Percentiles rank a stretch among this genome's conserved stretches.
Evolutionary conservation across 108 stramenopile species (phyloP).

Genomic region (Cyclotella kingstonii): DNA sequence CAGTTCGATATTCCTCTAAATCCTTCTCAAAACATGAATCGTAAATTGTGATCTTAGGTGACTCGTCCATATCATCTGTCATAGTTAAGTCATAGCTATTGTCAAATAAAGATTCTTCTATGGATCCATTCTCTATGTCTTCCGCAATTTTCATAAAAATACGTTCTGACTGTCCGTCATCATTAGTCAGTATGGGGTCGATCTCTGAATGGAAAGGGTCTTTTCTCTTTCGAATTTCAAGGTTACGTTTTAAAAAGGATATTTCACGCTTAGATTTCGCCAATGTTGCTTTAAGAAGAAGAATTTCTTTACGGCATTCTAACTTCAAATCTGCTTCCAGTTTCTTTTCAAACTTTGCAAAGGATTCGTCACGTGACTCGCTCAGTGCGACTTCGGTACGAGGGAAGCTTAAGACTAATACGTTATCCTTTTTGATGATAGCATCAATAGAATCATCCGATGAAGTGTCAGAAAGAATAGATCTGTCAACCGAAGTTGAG

Average conservation of each 20-base stretch:
- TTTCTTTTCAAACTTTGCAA: slow-evolving; percentile 38
- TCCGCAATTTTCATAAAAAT: slow-evolving; percentile 37
- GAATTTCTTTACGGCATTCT: slow-evolving; percentile 44
- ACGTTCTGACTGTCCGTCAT: slow-evolving; percentile 15
- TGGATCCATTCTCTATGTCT: slow-evolving; percentile 38
- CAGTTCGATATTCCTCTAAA: slow-evolving; percentile 39
- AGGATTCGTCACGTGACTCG: slow-evolving; percentile 48
- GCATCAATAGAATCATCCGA: slow-evolving; percentile 27
- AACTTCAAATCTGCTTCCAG: slow-evolving; percentile 35
- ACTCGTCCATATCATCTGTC: slow-evolving; percentile 1
- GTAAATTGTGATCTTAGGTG: slow-evolving; percentile 12
- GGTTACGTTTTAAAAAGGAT: slow-evolving; percentile 24
- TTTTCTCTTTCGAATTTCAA: slow-evolving; percentile 1
- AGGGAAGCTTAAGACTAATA: slow-evolving; percentile 33
- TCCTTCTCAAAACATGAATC: slow-evolving; percentile 42
- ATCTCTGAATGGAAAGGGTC: slow-evolving; percentile 42
- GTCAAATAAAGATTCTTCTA: slow-evolving; percentile 2
- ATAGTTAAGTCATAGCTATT: slow-evolving; percentile 14
- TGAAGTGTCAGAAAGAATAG: slow-evolving; percentile 31
- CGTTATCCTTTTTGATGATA: slow-evolving; percentile 9
- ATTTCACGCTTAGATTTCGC: slow-evolving; percentile 68
- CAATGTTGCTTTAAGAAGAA: slow-evolving; percentile 51
- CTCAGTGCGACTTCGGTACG: slow-evolving; percentile 26
- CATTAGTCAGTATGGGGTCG: slow-evolving; percentile 33
- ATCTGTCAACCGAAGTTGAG: slow-evolving; percentile 12